phyloP scores from a whole-genome alignment of 352 stramenopile genomes.

The Phytophthora quininea region DNA sequence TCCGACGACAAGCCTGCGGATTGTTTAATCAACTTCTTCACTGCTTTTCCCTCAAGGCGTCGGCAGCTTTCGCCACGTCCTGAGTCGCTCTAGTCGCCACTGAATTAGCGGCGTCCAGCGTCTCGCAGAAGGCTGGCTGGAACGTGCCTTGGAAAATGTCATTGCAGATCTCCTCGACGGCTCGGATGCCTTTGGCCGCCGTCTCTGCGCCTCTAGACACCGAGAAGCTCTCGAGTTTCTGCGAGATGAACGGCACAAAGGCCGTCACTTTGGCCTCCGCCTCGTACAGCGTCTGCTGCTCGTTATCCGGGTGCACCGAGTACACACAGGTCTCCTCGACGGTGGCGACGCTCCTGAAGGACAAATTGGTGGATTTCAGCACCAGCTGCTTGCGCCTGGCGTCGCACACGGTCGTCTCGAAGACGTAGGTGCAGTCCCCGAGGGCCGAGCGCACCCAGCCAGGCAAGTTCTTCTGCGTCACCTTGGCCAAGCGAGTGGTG shows the following conservation, averaged over 20 bases:
- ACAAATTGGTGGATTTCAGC: constrained; percentile 85
- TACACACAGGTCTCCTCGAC: constrained; percentile 89
- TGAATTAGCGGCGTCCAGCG: constrained; percentile 9
- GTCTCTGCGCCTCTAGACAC: constrained; percentile 75
- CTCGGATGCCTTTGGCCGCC: constrained; percentile 78
- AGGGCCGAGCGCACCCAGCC: constrained; percentile 73
- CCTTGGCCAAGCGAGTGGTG: constrained; percentile 75
- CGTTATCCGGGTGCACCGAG: constrained; percentile 66
- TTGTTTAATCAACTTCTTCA: too few relatives aligned
- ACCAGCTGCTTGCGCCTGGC: constrained; percentile 62
- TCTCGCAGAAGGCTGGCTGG: constrained; percentile 65
- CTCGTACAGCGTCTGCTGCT: constrained; percentile 64
- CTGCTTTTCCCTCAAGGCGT: constrained; percentile 10
- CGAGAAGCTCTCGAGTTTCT: constrained; percentile 86
- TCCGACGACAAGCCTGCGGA: background rate
- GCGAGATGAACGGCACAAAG: constrained; percentile 80
- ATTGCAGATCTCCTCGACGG: constrained; percentile 82
- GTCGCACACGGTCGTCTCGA: constrained; percentile 83
- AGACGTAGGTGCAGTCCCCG: constrained; percentile 79
- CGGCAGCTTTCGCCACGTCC: constrained; percentile 1
- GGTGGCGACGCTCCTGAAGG: constrained; percentile 75
- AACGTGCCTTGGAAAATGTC: constrained; percentile 89
- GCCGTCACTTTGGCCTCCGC: constrained; percentile 81
- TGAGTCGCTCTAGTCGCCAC: constrained; percentile 2
- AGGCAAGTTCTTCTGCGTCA: constrained; percentile 77